Base-by-base conservation (phyloP, 306 rosid genomes). In the Sindora glabra region DNA sequence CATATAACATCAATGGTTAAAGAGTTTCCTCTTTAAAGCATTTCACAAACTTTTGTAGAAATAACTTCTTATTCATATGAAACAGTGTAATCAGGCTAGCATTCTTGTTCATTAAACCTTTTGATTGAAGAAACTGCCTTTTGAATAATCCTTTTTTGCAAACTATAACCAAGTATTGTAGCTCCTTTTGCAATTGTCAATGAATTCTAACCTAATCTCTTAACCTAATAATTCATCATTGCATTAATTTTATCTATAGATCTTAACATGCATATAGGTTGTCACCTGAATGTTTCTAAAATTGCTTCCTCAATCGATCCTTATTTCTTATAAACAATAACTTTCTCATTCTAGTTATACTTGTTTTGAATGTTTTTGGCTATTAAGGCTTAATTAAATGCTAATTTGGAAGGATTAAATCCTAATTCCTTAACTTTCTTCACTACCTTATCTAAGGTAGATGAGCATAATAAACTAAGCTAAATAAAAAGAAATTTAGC, bases 241-340 rank as follows among this genome's bases (percentile, higher is more conserved):
- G 30, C 37, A 59, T 54, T 12, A 6, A 84, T 62, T 56, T 84
- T 82, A 18, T 71, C 62, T 40, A 39, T 48, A 0, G 82, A 79
- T 2, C 16, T 2, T 26, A 22, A 10, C 78, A 84, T 68, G 53
- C 70, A 72, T 3, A 44, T 15, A 0, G 96, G 92, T 3, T 24
- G 24, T 71, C 3, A 75, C 47, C 23, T 19, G 54, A 81, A 84
- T 3, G 81, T 84, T 10, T 23, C 10, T 2, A 30, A 21, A 15
- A 70, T 38, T 4, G 63, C 68, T 6, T 77, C 83, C 11, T 84
- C 76, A 3, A 78, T 55, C 77, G 74, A 87, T 12, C 92, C 95
- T 89, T 86, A 87, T 22, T 24, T 74, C 64, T 56, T 81, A 26
- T 10, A 87, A 25, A 30, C 38, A 3, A 53, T 54, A 6, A 80